These are phyloP conservation scores for Ampelomyces quisqualis DNA, from an alignment of 2,329 filamentous ascomycete species.

Conservation along the genomic window DNA sequence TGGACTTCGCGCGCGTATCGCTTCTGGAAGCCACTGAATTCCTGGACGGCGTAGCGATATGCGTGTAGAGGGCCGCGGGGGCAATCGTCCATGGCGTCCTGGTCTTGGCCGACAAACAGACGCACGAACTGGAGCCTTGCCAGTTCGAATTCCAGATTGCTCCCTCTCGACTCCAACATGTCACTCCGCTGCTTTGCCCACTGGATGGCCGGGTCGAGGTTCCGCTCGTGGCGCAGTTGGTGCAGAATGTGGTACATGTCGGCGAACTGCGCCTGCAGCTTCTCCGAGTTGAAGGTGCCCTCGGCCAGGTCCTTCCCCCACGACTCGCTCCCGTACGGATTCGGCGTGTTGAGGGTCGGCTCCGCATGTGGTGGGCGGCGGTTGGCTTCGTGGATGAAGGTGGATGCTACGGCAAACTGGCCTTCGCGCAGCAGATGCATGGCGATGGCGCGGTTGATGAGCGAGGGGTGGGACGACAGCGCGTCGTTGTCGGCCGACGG, in stretches of 20 bases:
- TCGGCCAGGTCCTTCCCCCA: slow-evolving; percentile 52
- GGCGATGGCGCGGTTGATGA: slow-evolving; percentile 90
- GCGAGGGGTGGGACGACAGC: slow-evolving; percentile 69
- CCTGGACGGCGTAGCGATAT: slow-evolving; percentile 70
- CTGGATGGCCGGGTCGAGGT: slow-evolving; percentile 78
- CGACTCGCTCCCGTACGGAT: slow-evolving; percentile 37
- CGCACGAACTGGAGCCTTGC: slow-evolving; percentile 87
- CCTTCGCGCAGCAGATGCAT: slow-evolving; percentile 97
- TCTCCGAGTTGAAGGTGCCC: slow-evolving; percentile 61
- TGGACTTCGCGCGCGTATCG: slow-evolving; percentile 79
- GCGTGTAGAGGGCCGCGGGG: slow-evolving; percentile 60
- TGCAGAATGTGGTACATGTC: slow-evolving; percentile 90
- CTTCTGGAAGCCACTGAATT: slow-evolving; percentile 72
- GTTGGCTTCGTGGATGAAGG: slow-evolving; percentile 74
- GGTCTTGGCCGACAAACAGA: slow-evolving; percentile 62
- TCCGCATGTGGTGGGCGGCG: slow-evolving; percentile 48
- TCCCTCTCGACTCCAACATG: slow-evolving; percentile 76
- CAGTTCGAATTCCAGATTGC: slow-evolving; percentile 93
- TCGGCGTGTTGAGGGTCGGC: slow-evolving; percentile 38
- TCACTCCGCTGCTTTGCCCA: slow-evolving; percentile 76
- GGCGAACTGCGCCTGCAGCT: slow-evolving; percentile 77
- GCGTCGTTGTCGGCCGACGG: slow-evolving; percentile 79
- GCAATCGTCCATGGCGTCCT: slow-evolving; percentile 51
- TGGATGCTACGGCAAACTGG: slow-evolving; percentile 83
- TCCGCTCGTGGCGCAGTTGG: slow-evolving; percentile 67